Base-by-base conservation (phyloP, 768 basidiomycete species). In the Pleurotus tuoliensis region DNA sequence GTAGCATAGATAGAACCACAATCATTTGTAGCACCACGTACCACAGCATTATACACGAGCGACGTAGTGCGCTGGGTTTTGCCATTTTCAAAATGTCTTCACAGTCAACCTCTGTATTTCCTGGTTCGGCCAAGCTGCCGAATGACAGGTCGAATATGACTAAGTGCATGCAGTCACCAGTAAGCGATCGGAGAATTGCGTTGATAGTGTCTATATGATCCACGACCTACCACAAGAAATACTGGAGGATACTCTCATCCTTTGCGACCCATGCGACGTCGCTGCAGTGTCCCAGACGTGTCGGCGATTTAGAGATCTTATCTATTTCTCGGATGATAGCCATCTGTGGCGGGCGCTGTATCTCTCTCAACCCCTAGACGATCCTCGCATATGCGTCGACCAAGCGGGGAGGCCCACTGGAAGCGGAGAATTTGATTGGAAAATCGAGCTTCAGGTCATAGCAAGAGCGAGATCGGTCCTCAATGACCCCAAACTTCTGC, bases 281-380 rank as follows among this genome's bases (percentile, higher is more conserved):
- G 74, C 87, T 1, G 56, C 65, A 18, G 61, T 81, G 39, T 72
- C 86, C 0, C 82, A 83, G 64, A 79, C 81, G 11, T 83, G 79
- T 61, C 70, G 68, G 3, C 58, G 63, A 13, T 71, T 80, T 49
- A 68, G 73, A 55, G 63, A 61, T 3, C 59, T 83, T 56, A 67
- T 88, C 20, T 84, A 86, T 61, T 52, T 66, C 43, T 59, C 74
- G 2, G 68, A 69, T 7, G 74, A 80, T 59, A 71, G 71, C 24
- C 71, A 80, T 47, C 69, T 88, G 38, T 91, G 89, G 89, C 78
- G 85, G 6, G 70, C 68, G 7, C 73, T 90, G 4, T 91, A 89
- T 67, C 82, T 91, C 43, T 62, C 69, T 0, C 79, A 83, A 56
- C 75, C 79, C 0, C 76, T 88, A 56, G 89, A 90, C 57, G 86